phyloP scores from a whole-genome alignment of 768 basidiomycete species.

The Serpula lacrymans region DNA sequence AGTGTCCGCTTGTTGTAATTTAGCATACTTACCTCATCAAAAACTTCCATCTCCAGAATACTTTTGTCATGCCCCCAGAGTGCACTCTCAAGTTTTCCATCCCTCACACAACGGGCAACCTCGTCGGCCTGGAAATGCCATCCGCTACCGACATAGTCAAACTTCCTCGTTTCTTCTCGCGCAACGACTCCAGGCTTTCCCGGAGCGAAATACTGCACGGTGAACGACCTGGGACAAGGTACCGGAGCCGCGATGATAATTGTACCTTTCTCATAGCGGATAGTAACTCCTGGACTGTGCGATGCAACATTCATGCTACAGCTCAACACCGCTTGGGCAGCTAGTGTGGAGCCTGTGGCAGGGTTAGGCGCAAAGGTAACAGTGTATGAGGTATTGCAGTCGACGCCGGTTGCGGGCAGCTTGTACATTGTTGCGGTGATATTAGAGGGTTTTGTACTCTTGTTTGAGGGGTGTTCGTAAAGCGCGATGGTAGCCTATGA shows the following conservation, averaged over 20 bases:
- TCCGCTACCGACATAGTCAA: constrained; percentile 34
- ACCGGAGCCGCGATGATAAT: constrained; percentile 38
- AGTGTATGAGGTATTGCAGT: constrained; percentile 40
- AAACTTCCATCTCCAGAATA: constrained; percentile 45
- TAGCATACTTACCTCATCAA: constrained; percentile 40
- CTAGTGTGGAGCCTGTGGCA: constrained; percentile 21
- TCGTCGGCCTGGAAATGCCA: constrained; percentile 55
- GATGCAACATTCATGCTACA: constrained; percentile 34
- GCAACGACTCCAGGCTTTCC: constrained; percentile 27
- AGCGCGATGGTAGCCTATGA: constrained; percentile 41
- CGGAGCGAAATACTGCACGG: constrained; percentile 35
- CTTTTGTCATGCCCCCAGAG: constrained; percentile 47
- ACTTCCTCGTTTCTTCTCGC: constrained; percentile 31
- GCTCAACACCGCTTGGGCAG: constrained; percentile 38
- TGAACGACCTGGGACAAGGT: constrained; percentile 31
- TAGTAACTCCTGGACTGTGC: constrained; percentile 27
- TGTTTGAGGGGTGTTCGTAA: constrained; percentile 46
- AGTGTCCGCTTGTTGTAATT: neutral
- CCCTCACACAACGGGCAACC: constrained; percentile 42
- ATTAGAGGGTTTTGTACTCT: constrained; percentile 34
- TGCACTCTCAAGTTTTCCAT: constrained; percentile 46
- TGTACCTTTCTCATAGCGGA: constrained; percentile 42
- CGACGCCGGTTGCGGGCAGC: constrained; percentile 41
- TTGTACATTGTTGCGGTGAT: constrained; percentile 40
- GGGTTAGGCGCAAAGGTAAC: constrained; percentile 35